phyloP scores from a whole-genome alignment of 768 basidiomycete species.

The Cytidiella melzeri region DNA sequence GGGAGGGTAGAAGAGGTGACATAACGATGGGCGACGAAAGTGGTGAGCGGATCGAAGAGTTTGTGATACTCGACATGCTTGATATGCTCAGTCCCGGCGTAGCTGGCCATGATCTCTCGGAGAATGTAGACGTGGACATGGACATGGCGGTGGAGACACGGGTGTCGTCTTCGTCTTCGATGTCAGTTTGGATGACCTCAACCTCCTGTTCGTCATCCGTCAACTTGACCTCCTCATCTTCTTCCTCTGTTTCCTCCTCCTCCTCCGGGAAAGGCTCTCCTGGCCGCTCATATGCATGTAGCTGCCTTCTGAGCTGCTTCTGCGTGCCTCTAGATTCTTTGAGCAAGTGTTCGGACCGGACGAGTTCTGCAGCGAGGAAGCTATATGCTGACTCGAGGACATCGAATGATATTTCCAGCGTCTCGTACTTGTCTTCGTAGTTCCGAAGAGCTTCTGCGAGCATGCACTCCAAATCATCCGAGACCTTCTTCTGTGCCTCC shows the following conservation, averaged over 20 bases:
- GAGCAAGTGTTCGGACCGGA: constrained; percentile 9
- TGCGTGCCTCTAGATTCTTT: neutral
- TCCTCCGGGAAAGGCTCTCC: neutral
- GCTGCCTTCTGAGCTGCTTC: neutral
- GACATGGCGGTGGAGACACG: neutral
- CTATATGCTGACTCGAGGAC: constrained; percentile 10
- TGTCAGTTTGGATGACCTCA: neutral
- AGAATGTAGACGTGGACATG: neutral
- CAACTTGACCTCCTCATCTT: neutral
- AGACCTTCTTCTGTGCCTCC: constrained; percentile 1
- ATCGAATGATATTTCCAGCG: constrained; percentile 11
- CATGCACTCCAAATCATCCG: constrained; percentile 8
- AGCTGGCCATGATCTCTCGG: constrained; percentile 6
- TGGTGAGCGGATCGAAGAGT: no score
- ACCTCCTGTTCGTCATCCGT: neutral
- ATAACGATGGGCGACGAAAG: constrained; percentile 2
- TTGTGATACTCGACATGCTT: neutral
- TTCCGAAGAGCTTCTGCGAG: constrained; percentile 2
- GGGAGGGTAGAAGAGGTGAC: constrained; percentile 6
- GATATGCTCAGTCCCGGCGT: constrained; percentile 6
- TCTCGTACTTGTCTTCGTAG: constrained; percentile 8
- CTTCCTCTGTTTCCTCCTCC: neutral
- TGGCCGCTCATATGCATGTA: neutral
- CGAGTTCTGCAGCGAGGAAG: constrained; percentile 11
- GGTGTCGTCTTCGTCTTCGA: neutral